These are phyloP conservation scores for Pseudocercospora vitis DNA, from an alignment of 2,329 filamentous ascomycete genomes.

Conservation along the genomic window DNA sequence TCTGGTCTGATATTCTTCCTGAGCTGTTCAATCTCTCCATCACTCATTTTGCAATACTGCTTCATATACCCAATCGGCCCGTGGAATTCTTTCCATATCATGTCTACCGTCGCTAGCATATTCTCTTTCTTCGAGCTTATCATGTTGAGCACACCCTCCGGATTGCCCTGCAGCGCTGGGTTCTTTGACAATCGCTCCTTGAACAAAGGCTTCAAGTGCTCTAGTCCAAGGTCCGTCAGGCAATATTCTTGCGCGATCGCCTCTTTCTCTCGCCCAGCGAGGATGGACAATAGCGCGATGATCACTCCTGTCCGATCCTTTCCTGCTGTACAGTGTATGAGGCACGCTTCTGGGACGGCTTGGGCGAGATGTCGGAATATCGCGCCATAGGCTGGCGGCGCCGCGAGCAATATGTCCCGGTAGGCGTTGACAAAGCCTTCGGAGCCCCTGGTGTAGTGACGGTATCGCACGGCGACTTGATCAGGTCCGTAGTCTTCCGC, in stretches of 20 bases:
- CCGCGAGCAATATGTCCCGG: conserved; percentile 58
- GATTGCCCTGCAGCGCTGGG: conserved; percentile 51
- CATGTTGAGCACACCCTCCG: conserved; percentile 47
- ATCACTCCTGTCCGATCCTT: conserved; percentile 76
- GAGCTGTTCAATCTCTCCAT: conserved; percentile 56
- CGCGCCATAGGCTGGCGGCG: conserved; percentile 54
- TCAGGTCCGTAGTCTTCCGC: conserved; percentile 63
- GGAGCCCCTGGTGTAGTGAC: conserved; percentile 58
- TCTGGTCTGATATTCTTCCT: conserved; percentile 44
- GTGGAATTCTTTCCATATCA: conserved; percentile 62
- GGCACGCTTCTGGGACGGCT: conserved; percentile 50
- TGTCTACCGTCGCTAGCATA: conserved; percentile 53
- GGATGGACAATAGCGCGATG: conserved; percentile 62
- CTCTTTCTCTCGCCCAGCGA: conserved; percentile 62
- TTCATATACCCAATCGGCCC: conserved; percentile 64
- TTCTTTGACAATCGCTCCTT: conserved; percentile 55
- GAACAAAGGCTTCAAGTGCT: conserved; percentile 46
- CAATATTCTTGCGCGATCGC: conserved; percentile 67
- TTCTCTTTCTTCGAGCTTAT: conserved; percentile 49
- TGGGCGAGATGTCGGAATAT: conserved; percentile 62
- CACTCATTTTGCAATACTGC: conserved; percentile 58
- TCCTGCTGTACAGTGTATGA: conserved; percentile 73
- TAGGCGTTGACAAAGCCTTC: conserved; percentile 66
- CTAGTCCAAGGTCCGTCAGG: conserved; percentile 64
- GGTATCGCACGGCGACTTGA: conserved; percentile 60